Evolutionary conservation across 75 land plant species (phyloP), one percentile per base, ranked within the genome.

Genomic region (Picea glauca): DNA sequence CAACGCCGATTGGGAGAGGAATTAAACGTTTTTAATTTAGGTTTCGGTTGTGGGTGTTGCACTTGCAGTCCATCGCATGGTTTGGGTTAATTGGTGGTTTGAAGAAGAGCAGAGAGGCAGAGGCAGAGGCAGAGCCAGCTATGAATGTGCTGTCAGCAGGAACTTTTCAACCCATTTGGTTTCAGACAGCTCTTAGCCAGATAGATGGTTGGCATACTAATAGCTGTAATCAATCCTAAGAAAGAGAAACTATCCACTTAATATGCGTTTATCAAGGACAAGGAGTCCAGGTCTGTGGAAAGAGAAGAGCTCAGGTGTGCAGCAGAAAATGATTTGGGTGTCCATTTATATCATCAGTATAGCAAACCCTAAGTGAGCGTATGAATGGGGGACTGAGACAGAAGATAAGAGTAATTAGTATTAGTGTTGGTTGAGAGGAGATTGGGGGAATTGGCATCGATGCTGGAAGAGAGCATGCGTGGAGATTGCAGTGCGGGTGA

Each of bases 401-500:
- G 70, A 15, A 66, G 20, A 17, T 18, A 17, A 32, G 40, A 1
- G 56, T 50, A 9, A 50, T 46, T 50, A 50, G 56, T 9, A 50
- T 9, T 50, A 50, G 56, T 50, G 56, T 50, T 70, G n/a, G 50
- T 70, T 43, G 54, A 70, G 54, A n/a, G 54, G 23, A 70, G 74
- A 43, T 43, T 67, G 72, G 72, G 72, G 43, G 38, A 40, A 33
- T 67, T 67, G 46, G 46, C 84, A 75, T 87, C 87, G 80, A 93
- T 93, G 93, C 91, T 87, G 84, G 88, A 64, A 64, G 88, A 88
- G 90, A 91, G 90, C 90, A 93, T 93, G 93, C 91, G 87, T 86
- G 91, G 88, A 84, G 85, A 82, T 78, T 72, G 86, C 83, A 75
- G 32, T 83, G 79, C 83, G 86, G 91, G 93, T 96, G 85, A 97